Evolutionary conservation across 1,284 basidiomycete genomes (phyloP).

Genomic region (Naganishia albida): DNA sequence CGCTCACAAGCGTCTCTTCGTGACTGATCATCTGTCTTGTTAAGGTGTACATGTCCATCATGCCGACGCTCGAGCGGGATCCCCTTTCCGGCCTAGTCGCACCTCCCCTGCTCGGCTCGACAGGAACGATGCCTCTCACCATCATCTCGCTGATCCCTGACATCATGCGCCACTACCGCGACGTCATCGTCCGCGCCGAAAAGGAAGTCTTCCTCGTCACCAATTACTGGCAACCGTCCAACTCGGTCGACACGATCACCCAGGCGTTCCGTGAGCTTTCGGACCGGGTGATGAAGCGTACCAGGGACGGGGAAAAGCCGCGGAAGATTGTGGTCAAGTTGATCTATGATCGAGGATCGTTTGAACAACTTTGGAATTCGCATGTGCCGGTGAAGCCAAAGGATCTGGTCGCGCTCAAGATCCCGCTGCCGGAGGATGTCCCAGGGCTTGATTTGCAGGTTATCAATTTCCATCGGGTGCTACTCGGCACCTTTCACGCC

Average conservation of each 20-base stretch:
- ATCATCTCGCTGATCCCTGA: slow-evolving; percentile 61
- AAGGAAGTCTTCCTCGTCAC: slow-evolving; percentile 65
- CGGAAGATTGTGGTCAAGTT: slow-evolving; percentile 62
- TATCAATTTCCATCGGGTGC: slow-evolving; percentile 60
- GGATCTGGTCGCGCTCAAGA: slow-evolving; percentile 61
- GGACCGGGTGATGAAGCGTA: slow-evolving; percentile 20
- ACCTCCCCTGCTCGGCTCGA: slow-evolving; percentile 60
- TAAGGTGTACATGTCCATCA: slow-evolving; percentile 61
- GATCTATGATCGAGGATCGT: slow-evolving; percentile 68
- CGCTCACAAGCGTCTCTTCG: neutral
- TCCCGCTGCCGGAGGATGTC: slow-evolving; percentile 63
- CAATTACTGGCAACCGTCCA: slow-evolving; percentile 62
- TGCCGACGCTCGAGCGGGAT: slow-evolving; percentile 59
- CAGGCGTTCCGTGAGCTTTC: slow-evolving; percentile 61
- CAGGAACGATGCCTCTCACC: slow-evolving; percentile 60
- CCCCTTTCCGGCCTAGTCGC: slow-evolving; percentile 60
- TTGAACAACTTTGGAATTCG: slow-evolving; percentile 60
- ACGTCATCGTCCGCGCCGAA: slow-evolving; percentile 60
- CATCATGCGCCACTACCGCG: slow-evolving; percentile 62
- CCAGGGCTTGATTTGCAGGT: slow-evolving; percentile 66
- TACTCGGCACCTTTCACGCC: slow-evolving; percentile 74
- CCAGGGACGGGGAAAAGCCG: slow-evolving; percentile 16
- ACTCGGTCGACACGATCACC: slow-evolving; percentile 60
- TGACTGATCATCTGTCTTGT: slow-evolving; percentile 9
- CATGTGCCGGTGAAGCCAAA: slow-evolving; percentile 61